Base-by-base conservation (phyloP, 805 yeast genomes). In the Komagataella phaffii region DNA sequence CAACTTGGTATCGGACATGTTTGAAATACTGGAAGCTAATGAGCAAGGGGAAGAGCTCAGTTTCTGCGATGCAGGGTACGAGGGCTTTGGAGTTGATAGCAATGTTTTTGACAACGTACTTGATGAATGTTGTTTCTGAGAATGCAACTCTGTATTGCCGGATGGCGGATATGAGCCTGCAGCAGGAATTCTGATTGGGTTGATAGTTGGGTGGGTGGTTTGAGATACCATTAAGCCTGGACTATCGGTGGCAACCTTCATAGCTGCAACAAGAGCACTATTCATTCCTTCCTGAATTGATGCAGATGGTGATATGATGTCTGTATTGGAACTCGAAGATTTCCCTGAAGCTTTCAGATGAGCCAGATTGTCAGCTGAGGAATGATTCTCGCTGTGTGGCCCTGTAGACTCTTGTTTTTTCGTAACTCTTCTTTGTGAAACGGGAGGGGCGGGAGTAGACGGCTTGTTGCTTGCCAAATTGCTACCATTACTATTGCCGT, bases 401-500 rank as follows among this genome's bases (percentile, higher is more conserved):
- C 49, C 46, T 48, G 50, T 14, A 45, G 17, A 51, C 14, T 50
- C 46, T 19, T 23, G 49, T 14, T 49, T 49, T 12, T 43, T 14
- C 24, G 45, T 19, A 43, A 24, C 19, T 45, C 43, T 4, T 19
- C 50, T 36, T 12, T 50, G 12, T 24, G 24, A 46, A 21, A 17
- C 49, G 3, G 36, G 19, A 30, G 54, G 46, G n/a, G 52, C 19
- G 47, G 53, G 45, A 21, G 47, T 49, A 18, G 51, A 14, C 8
- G 40, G 6, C 40, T 7, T 18, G 50, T 18, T 40, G 47, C 43
- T 49, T 48, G 24, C 19, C 48, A 18, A 44, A 53, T 10, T 52
- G 53, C 36, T 56, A 53, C 46, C 53, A 45, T 40, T 24, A 47
- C 19, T 7, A 24, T 45, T 12, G 47, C 23, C 17, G 48, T 17